These are phyloP conservation scores for Aspergillus jensenii DNA, from an alignment of 2,329 filamentous ascomycete genomes.

Conservation along the genomic window DNA sequence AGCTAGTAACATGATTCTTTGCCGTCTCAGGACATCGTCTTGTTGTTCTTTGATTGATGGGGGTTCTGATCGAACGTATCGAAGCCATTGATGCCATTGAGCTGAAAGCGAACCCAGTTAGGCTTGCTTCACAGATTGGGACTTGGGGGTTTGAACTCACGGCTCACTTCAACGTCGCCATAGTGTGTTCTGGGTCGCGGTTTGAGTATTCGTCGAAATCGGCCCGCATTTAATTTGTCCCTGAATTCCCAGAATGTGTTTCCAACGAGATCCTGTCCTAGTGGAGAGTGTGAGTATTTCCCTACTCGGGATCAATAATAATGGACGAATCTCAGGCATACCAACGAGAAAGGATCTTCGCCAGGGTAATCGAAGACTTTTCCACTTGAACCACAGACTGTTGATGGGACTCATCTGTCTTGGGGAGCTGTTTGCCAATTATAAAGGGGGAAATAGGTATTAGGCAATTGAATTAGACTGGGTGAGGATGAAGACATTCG, in stretches of 20 bases:
- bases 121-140: background rate
- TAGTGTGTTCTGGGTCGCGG: conserved; percentile 54
- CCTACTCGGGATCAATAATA: background rate
- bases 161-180: conserved; percentile 60
- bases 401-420: conserved; percentile 41
- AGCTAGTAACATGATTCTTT: conserved; percentile 60
- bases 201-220: conserved; percentile 60
- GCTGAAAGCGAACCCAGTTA: conserved; percentile 43
- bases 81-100: conserved; percentile 69
- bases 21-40: conserved; percentile 56
- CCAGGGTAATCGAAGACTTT: conserved; percentile 62
- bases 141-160: conserved; percentile 36
- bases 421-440: conserved; percentile 2
- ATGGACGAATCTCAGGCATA: conserved; percentile 28
- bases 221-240: conserved; percentile 54
- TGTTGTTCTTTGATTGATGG: conserved; percentile 61
- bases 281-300: background rate
- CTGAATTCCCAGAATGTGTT: conserved; percentile 70
- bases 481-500: background rate
- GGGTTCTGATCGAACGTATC: conserved; percentile 57
- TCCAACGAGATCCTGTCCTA: conserved; percentile 61
- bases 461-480: background rate
- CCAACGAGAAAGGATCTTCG: conserved; percentile 59
- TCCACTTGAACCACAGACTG: conserved; percentile 63
- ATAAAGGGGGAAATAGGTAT: background rate